Percentiles rank a stretch among this genome's conserved stretches.
Conservation (phyloP, 495 filamentous ascomycete genomes). For the Podospora bellae-mahoneyi region DNA sequence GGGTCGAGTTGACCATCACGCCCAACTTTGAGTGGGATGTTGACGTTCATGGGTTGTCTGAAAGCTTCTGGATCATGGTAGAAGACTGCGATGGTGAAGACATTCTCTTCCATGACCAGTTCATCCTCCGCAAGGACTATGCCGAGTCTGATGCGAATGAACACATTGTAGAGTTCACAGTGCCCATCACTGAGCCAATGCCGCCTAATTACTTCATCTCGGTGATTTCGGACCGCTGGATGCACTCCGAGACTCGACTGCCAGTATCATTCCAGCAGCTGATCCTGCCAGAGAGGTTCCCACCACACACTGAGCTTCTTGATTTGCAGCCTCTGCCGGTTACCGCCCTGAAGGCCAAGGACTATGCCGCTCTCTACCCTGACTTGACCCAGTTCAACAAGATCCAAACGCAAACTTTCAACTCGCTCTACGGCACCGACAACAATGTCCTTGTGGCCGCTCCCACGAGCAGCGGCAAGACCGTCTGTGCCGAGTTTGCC, state of each 20-base stretch:
- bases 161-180: conserved; percentile 96
- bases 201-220: conserved; percentile 98
- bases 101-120: conserved; percentile 92
- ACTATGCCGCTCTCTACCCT: conserved; percentile 78
- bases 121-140: conserved; percentile 83
- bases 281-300: conserved; percentile 91
- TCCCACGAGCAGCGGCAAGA: conserved; percentile 92
- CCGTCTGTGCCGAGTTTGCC: conserved; percentile 92
- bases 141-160: conserved; percentile 78
- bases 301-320: conserved; percentile 82
- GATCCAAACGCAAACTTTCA: conserved; percentile 95
- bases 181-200: conserved; percentile 95
- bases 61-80: conserved; percentile 94
- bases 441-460: conserved; percentile 91
- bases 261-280: conserved; percentile 93
- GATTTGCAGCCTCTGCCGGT: conserved; percentile 90
- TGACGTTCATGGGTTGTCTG: conserved; percentile 75
- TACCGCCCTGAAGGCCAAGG: conserved; percentile 78
- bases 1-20: conserved; percentile 86
- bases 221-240: conserved; percentile 91
- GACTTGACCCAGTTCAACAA: conserved; percentile 92
- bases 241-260: conserved; percentile 93
- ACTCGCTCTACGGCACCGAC: conserved; percentile 81
- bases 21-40: conserved; percentile 98
- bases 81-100: conserved; percentile 98